phyloP scores from a whole-genome alignment of 192 early-diverging fungal genomes.

The Coemansia sp. region DNA sequence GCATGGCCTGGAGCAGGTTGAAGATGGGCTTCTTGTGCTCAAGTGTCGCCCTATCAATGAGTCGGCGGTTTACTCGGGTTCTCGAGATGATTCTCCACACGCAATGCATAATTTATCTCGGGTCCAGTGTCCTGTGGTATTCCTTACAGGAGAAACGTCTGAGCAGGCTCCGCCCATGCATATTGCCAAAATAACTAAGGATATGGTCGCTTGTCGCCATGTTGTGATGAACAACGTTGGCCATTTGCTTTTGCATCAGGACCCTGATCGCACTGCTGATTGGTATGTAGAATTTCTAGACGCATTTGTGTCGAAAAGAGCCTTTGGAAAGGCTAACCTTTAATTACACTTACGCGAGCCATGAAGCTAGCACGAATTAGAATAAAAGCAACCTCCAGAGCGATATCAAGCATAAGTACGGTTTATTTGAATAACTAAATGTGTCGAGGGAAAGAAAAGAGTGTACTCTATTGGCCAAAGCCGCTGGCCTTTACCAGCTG shows the following conservation, averaged over 20 bases:
- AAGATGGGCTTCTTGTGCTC: constrained; percentile 4
- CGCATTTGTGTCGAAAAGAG: constrained; percentile 10
- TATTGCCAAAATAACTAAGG: constrained; percentile 13
- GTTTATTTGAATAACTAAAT: too few species aligned
- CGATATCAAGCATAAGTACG: too few species aligned
- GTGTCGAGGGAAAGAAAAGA: background rate
- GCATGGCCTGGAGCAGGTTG: constrained; percentile 17
- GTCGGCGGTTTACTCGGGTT: constrained; percentile 24
- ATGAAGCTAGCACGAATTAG: too few species aligned
- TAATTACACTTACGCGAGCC: background rate
- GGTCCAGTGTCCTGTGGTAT: constrained; percentile 29
- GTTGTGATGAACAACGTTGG: constrained; percentile 26
- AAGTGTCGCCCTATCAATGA: constrained; percentile 47
- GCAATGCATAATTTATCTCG: constrained; percentile 13
- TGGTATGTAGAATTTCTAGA: constrained; percentile 18
- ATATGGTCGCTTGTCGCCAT: constrained; percentile 18
- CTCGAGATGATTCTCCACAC: constrained; percentile 11
- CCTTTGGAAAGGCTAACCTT: background rate
- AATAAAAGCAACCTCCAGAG: too few species aligned
- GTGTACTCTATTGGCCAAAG: background rate
- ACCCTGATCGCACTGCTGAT: constrained; percentile 21
- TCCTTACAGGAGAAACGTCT: constrained; percentile 38
- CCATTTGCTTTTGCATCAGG: constrained; percentile 35
- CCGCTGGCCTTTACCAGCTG: background rate
- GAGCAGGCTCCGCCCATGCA: constrained; percentile 6